Evolutionary conservation across 73 alveolate species (phyloP), one percentile per base, ranked within the genome.

Genomic region (Paramecium tetraurelia): DNA sequence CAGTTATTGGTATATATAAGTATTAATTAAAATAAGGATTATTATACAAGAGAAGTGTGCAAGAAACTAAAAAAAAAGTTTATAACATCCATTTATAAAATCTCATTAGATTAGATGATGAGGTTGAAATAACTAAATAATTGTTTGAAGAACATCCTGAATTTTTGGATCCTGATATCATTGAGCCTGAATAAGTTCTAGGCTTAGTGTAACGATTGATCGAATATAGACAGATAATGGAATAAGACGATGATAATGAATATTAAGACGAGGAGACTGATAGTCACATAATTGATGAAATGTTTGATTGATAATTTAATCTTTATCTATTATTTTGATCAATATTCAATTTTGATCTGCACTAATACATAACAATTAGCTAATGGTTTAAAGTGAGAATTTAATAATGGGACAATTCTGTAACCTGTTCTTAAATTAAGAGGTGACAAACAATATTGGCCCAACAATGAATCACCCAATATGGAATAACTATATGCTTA

Each of bases 71-170:
- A 48, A 80, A 80, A 80, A 80, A 80, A 80, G 72, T 80, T 80
- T 80, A 80, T 80, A 80, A 80, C 31, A 80, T 80, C 43, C 90
- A 44, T 22, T 41, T 80, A 22, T 80, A 80, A 48, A 48, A 80
- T 80, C 57, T 80, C 18, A 80, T 80, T 1, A 44, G 46, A 22
- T 22, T 80, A 63, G 90, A 80, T 22, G 90, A 80, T 44, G 90
- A 80, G 10, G 90, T 80, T 80, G 90, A 80, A 44, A 80, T 80
- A 21, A 80, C 90, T 12, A 27, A 40, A 14, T 0, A 31, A 11
- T 80, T 80, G 33, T 80, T 80, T 46, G 90, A 18, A 4, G 90
- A 80, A 46, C 90, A 80, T 44, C 90, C 90, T 31, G 41, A 80
- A 11, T 80, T 41, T 46, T 44, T 80, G 53, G 72, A 80, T 80